Evolutionary conservation across 176 grass and related monocot genomes (phyloP).

Genomic region (Ensete ventricosum): DNA sequence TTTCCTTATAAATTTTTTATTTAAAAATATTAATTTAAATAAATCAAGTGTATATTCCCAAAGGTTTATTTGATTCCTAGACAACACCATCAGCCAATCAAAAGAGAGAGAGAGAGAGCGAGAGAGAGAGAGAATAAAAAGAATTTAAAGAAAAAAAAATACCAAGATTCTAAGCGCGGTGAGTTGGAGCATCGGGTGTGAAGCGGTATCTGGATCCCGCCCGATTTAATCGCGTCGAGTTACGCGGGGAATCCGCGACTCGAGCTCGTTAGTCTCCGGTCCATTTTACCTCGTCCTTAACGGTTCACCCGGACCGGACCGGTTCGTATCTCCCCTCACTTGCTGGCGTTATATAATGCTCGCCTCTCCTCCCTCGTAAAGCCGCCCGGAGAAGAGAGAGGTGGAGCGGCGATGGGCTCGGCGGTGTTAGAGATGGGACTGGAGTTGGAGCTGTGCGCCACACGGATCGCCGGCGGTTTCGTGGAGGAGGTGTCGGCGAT

Average conservation of each 20-base stretch:
- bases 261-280: not conserved
- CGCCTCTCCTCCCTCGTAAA: not conserved
- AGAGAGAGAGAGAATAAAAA: not conserved
- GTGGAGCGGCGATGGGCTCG: not conserved
- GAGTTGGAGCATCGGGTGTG: too few species aligned
- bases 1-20: too few species aligned
- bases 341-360: not conserved
- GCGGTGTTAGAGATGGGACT: constrained; percentile 18
- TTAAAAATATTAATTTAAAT: too few species aligned
- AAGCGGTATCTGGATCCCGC: too few species aligned
- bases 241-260: not conserved
- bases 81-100: not conserved
- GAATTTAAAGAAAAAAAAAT: not conserved
- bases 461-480: constrained; percentile 30
- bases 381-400: not conserved
- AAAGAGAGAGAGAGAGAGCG: too few species aligned
- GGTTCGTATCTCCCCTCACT: not conserved
- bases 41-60: too few species aligned
- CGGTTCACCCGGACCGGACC: not conserved
- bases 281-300: not conserved
- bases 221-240: not conserved
- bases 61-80: not conserved
- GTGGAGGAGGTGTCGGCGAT: constrained; percentile 24
- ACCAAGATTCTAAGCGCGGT: not conserved
- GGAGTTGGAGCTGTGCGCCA: constrained; percentile 35